Base-by-base conservation (phyloP, 164 flowering plant genomes). In the Stephania cephalantha region DNA sequence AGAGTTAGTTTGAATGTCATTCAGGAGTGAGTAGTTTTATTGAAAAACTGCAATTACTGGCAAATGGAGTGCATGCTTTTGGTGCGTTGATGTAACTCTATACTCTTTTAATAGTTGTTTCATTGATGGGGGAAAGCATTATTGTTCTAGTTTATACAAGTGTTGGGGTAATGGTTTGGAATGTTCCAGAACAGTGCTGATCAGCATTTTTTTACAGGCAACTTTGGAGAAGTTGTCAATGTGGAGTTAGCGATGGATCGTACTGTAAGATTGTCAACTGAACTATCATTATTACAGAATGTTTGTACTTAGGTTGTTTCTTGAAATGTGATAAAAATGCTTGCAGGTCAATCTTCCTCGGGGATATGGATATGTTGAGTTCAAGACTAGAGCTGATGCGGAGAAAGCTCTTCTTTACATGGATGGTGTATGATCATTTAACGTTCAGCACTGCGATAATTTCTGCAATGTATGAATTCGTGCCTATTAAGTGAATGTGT, bases 351-450 rank as follows among this genome's bases (percentile, higher is more conserved):
- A 93, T 78, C 92, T 93, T 78, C 93, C 98, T 42, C 87, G 86
- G 78, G 99, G 97, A 73, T 88, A 82, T 88, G 99, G 90, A 50
- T 95, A 93, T 87, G 99, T 95, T 53, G 93, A 91, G 79, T 93
- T 93, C 84, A 93, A 91, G 84, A 83, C 82, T 11, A 88, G 95
- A 82, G 87, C 90, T 68, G 93, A 92, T 85, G 99, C 98, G 78
- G 99, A 95, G 71, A 93, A 91, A 74, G 99, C 98, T 15, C 91
- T 79, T 61, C 77, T 88, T 71, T 85, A 88, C 79, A 95, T 95
- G 98, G 97, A 93, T 84, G 98, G 98, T 65, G 99, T 95, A 93
- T 78, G 87, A 75, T 65, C 68, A 80, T 5, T 42, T 71, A 45
- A 68, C 44, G 22, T 55, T 7, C 69, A 45, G 25, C 45, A 72